Base-by-base conservation (phyloP, 2,329 filamentous ascomycete genomes). In the Sporothrix sp. region DNA sequence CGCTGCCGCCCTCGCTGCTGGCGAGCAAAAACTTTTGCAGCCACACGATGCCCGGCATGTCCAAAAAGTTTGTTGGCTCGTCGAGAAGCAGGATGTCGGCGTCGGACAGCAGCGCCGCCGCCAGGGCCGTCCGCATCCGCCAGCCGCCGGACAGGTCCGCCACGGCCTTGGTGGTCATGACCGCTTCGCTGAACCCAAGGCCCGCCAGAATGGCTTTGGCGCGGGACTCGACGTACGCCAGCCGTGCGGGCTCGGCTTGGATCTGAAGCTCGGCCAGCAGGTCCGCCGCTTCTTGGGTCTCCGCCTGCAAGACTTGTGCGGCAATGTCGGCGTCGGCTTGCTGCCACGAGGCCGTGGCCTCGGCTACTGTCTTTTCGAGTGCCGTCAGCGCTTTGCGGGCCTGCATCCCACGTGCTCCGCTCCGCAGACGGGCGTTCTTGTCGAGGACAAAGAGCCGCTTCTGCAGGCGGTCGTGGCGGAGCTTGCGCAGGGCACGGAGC, bases 51-150 rank as follows among this genome's bases (percentile, higher is more conserved):
- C 85, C 86, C 0, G 89, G 74, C 1, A 94, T 71, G 60, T 94
- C 87, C 1, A 94, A 74, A 61, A 87, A 94, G 61, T 94, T 94
- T 30, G 87, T 94, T 0, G 88, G 88, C 62, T 94, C 87, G 63
- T 94, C 87, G 2, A 94, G 77, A 46, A 94, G 82, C 52, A 94
- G 71, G 2, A 94, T 79, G 57, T 94, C 87, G 0, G 82, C 78
- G 7, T 83, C 78, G 55, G 89, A 83, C 1, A 87, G 76, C 4
- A 94, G 71, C 0, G 80, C 78, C 3, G 71, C 71, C 2, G 83
- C 82, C 1, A 87, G 71, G 52, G 80, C 71, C 25, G 78, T 79
- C 8, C 84, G 76, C 79, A 86, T 87, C 54, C 73, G 76, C 84
- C 84, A 87, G 2, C 84, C 88, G 7, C 88, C 87, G 0, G 87